Evolutionary conservation across 2,329 filamentous ascomycete species (phyloP), one percentile per base, ranked within the genome.

Genomic region (Fusarium sp.): DNA sequence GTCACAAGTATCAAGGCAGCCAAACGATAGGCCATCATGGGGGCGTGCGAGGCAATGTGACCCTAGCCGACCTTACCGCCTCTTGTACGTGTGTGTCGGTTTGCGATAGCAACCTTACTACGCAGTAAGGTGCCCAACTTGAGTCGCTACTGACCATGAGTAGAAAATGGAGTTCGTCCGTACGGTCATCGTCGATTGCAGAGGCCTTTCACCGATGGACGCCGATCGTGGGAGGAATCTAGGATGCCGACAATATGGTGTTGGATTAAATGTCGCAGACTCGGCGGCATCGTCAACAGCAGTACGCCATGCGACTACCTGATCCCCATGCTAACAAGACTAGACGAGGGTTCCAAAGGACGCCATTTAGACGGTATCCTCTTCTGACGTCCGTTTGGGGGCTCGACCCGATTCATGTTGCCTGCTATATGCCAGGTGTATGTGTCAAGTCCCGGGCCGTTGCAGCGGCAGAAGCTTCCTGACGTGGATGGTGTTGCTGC

Each of bases 391-490:
- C 66, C 60, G 65, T 65, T 24, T 27, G 18, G 24, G 34, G 32
- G 46, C 46, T 32, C 24, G 50, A 57, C 42, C 34, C 63, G 51
- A 69, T 38, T 70, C 68, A 72, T 62, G 56, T 45, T 53, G 25
- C 42, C 46, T 59, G 18, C 22, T 66, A 47, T 50, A 32, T 43
- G 38, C 38, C 20, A 69, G 34, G 57, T 64, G 43, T 51, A 24
- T 55, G 44, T 55, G 60, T 53, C 62, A 60, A 53, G 64, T 59
- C 61, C 55, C 55, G 68, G 59, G 55, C 68, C 68, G 63, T 54
- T 67, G 54, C 14, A 58, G 58, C 49, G 51, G 60, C 20, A 66
- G 29, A 66, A 44, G 54, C 38, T 66, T 40, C 42, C 62, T 43
- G 68, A 52, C 59, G 49, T 51, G 55, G 59, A 56, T 51, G 24